Conservation (phyloP, 2,329 filamentous ascomycete genomes). For the Hymenoscyphus salicellus region DNA sequence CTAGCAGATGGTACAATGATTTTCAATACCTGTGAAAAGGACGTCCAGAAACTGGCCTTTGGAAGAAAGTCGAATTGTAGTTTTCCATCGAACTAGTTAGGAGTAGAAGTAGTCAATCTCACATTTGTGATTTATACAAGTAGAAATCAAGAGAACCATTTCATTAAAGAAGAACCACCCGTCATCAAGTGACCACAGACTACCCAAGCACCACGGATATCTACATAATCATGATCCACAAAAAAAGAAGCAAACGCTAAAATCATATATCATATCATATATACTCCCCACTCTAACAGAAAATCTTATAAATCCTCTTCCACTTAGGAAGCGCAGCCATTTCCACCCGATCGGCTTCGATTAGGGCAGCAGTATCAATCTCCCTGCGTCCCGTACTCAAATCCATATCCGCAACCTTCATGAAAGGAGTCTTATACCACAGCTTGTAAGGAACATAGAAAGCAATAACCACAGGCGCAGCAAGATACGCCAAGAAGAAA, state of each 20-base stretch:
- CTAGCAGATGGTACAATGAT: no score
- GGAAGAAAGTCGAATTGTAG: no score
- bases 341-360: slow-evolving; percentile 77
- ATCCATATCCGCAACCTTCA: slow-evolving; percentile 73
- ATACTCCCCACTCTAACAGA: slow-evolving; percentile 51
- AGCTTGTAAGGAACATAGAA: slow-evolving; percentile 46
- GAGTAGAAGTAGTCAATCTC: no score
- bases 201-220: background rate
- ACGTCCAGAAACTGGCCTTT: no score
- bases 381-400: slow-evolving; percentile 79
- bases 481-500: slow-evolving; percentile 59
- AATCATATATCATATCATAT: background rate
- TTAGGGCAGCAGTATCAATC: slow-evolving; percentile 72
- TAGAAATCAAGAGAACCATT: no score
- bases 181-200: background rate
- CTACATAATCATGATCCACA: background rate
- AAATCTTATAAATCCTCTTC: slow-evolving; percentile 70
- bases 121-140: no score
- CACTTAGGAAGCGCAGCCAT: slow-evolving; percentile 65
- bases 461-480: slow-evolving; percentile 46
- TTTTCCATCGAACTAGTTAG: no score
- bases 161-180: background rate
- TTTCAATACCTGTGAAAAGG: no score
- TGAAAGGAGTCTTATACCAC: slow-evolving; percentile 60
- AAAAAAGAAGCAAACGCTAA: background rate